These are phyloP conservation scores for Hypocreales sp. DNA, from an alignment of 2,329 filamentous ascomycete genomes.

Conservation along the genomic window DNA sequence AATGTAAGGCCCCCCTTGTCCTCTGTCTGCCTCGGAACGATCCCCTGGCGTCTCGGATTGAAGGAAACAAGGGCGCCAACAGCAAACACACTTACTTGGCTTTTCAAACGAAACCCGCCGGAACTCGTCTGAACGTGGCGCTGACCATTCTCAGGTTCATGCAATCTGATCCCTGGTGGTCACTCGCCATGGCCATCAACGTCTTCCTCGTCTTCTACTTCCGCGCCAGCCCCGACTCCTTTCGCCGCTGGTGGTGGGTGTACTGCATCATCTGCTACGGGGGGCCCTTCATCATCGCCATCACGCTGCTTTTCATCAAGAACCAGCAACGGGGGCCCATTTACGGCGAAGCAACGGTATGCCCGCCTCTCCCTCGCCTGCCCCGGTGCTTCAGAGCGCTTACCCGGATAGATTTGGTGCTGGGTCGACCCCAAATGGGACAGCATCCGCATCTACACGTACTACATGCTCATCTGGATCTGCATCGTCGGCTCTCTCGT, in stretches of 20 bases:
- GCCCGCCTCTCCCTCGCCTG: slow-evolving; percentile 8
- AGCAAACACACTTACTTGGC: too few relatives aligned
- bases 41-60: too few relatives aligned
- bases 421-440: slow-evolving; percentile 42
- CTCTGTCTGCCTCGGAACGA: too few relatives aligned
- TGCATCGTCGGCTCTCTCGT: slow-evolving; percentile 38
- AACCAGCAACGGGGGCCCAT: slow-evolving; percentile 20
- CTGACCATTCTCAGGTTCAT: slow-evolving; percentile 50
- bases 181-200: slow-evolving; percentile 69
- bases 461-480: slow-evolving; percentile 46
- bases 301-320: slow-evolving; percentile 46
- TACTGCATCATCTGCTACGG: slow-evolving; percentile 61
- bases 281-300: slow-evolving; percentile 49
- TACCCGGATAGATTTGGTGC: slow-evolving; percentile 36
- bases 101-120: too few relatives aligned
- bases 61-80: too few relatives aligned
- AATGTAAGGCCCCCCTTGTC: slow-evolving; percentile 35
- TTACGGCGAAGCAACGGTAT: slow-evolving; percentile 42
- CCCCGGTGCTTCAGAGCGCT: background rate
- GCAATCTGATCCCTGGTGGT: slow-evolving; percentile 64
- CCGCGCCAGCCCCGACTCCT: slow-evolving; percentile 47
- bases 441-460: slow-evolving; percentile 41
- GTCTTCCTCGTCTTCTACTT: slow-evolving; percentile 57
- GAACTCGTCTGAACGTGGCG: too few relatives aligned
- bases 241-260: slow-evolving; percentile 55